These are phyloP conservation scores for Ustilago sp. DNA, from an alignment of 1,284 basidiomycete genomes.

Conservation along the genomic window DNA sequence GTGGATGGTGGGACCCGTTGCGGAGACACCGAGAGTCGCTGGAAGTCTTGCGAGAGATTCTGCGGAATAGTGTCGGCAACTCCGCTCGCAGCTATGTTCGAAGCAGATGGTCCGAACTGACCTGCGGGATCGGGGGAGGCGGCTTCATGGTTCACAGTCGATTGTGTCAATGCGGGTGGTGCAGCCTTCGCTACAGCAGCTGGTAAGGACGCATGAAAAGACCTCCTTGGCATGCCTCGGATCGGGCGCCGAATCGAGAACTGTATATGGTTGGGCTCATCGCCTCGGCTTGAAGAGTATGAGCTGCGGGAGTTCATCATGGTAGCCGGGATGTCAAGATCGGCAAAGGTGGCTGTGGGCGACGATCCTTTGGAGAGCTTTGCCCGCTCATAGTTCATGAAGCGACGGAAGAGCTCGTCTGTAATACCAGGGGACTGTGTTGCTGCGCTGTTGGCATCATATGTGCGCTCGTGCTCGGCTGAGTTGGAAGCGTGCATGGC, in stretches of 20 bases:
- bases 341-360: neutral
- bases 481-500: constrained; percentile 10
- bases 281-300: neutral
- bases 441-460: neutral
- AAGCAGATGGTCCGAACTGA: neutral
- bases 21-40: constrained; percentile 25
- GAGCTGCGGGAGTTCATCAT: neutral
- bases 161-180: neutral
- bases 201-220: neutral
- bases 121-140: neutral
- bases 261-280: neutral
- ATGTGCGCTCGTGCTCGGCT: neutral
- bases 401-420: constrained; percentile 32
- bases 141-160: neutral
- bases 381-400: constrained; percentile 31
- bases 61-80: neutral
- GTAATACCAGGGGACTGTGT: constrained; percentile 17
- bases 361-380: neutral
- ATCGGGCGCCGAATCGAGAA: constrained; percentile 14
- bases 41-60: constrained; percentile 21
- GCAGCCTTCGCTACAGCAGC: neutral
- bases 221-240: constrained; percentile 22
- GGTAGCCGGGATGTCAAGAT: neutral
- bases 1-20: neutral
- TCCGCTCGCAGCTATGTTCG: neutral